A percentile compares a stretch with the other conserved stretches of the same genome.
Conservation (phyloP, 225 moss, liverwort and hornwort species). For the Ulota crispa region DNA sequence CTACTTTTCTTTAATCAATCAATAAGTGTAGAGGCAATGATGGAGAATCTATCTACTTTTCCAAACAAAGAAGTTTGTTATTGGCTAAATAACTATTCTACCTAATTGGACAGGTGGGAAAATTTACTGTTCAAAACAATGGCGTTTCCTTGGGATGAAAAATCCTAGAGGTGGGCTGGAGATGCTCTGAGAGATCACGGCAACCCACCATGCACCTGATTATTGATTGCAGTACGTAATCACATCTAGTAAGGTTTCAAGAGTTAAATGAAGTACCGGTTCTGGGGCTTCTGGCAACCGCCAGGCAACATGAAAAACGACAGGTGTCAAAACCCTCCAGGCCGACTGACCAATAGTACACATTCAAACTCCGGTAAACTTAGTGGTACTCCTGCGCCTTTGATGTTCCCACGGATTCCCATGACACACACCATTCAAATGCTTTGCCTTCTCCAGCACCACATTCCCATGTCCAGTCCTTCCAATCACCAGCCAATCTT, state of each 20-base stretch:
- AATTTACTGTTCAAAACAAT: no score
- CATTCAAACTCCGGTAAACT: background rate
- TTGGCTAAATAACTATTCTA: no score
- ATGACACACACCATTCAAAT: background rate
- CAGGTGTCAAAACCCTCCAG: constrained; percentile 21
- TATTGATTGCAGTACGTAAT: background rate
- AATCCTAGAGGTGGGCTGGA: no score
- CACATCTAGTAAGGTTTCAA: no score
- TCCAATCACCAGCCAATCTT: background rate
- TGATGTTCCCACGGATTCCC: constrained; percentile 4
- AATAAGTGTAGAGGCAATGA: no score
- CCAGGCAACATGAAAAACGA: background rate
- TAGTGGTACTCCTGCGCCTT: background rate
- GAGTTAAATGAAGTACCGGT: background rate
- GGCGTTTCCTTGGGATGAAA: no score
- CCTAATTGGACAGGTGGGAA: no score
- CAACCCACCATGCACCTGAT: background rate
- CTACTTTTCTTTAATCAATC: no score
- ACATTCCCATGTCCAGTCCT: background rate
- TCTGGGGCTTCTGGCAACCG: background rate
- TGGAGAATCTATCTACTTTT: no score
- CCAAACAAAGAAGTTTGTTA: no score
- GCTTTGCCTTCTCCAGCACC: background rate
- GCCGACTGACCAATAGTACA: background rate
- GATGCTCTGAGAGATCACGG: no score